A percentile compares a stretch with the other conserved stretches of the same genome.
These are phyloP conservation scores for Theobroma grandiflorum DNA, from an alignment of 441 rosid genomes.

Conservation along the genomic window DNA sequence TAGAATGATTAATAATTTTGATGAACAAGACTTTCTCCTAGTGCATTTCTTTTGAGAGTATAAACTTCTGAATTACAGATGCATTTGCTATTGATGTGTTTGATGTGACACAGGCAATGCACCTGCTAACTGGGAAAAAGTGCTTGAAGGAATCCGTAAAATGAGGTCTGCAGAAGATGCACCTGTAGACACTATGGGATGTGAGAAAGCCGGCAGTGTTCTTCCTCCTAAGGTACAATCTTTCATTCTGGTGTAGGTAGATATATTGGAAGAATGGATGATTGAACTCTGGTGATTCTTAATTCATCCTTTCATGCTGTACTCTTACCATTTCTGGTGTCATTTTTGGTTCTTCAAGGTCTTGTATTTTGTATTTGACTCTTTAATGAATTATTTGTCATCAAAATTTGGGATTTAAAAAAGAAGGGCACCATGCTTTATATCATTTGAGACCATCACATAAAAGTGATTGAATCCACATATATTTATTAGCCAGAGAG, in stretches of 20 bases:
- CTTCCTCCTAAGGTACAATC: conserved; percentile 87
- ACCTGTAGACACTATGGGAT: conserved; percentile 78
- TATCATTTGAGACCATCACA: neutral
- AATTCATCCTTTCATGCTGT: neutral
- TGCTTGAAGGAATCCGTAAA: conserved; percentile 76
- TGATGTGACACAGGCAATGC: conserved; percentile 48
- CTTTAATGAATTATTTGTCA: neutral
- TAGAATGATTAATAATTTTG: neutral
- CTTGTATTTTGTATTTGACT: neutral
- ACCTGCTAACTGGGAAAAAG: conserved; percentile 83
- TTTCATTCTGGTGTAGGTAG: conserved; percentile 3
- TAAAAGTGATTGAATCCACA: neutral
- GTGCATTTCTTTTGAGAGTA: conserved; percentile 2
- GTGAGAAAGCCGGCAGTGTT: conserved; percentile 86
- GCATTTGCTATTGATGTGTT: conserved; percentile 24
- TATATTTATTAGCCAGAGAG: neutral
- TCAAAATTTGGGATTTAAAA: conserved; percentile 8
- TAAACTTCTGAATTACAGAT: conserved; percentile 1
- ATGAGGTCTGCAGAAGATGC: conserved; percentile 84
- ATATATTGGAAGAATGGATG: neutral
- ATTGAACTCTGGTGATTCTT: neutral
- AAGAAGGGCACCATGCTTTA: neutral
- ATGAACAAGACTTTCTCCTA: neutral
- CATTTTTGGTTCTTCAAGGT: neutral
- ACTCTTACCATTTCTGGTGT: neutral